Base-by-base conservation (phyloP, 805 yeast species). In the Wickerhamiella dianesei region DNA sequence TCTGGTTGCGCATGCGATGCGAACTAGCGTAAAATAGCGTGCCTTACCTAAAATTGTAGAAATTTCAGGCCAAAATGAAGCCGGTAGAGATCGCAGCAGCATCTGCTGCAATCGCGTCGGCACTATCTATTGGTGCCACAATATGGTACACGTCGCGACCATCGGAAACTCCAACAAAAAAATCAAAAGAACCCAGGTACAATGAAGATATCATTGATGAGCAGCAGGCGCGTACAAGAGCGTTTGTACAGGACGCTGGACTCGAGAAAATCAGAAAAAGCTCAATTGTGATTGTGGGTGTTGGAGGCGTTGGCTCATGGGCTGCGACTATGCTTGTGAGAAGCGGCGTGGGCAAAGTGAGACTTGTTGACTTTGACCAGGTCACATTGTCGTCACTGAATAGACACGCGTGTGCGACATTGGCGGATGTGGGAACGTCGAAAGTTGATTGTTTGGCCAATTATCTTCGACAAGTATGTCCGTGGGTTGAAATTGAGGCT, bases 271-370 rank as follows among this genome's bases (percentile, higher is more conserved):
- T 92, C 16, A 76, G 95, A 46, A 64, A 71, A 12, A 80, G 85
- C 58, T 72, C 75, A 47, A 74, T 88, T 2, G 82, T 86, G 1
- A 82, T 89, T 14, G 81, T 78, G 12, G 98, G 99, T 25, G 92
- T 89, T 16, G 99, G 99, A 49, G 99, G 99, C 49, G 99, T 92
- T 37, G 99, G 99, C 2, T 88, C 96, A 0, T 88, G 96, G 89
- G 95, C 81, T 20, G 80, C 82, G 12, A 81, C 94, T 9, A 85
- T 94, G 82, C 71, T 92, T 48, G 82, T 83, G 1, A 77, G 99
- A 57, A 83, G 95, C 16, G 99, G 99, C 14, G 80, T 88, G 37
- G 80, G 82, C 18, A 74, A 76, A 49, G 62, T 92, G 45, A 74
- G 87, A 55, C 72, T 92, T 48, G 78, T 92, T 46, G 99, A 92